These are phyloP conservation scores for Fusarium pilosicola DNA, from an alignment of 2,329 filamentous ascomycete species.

Conservation along the genomic window DNA sequence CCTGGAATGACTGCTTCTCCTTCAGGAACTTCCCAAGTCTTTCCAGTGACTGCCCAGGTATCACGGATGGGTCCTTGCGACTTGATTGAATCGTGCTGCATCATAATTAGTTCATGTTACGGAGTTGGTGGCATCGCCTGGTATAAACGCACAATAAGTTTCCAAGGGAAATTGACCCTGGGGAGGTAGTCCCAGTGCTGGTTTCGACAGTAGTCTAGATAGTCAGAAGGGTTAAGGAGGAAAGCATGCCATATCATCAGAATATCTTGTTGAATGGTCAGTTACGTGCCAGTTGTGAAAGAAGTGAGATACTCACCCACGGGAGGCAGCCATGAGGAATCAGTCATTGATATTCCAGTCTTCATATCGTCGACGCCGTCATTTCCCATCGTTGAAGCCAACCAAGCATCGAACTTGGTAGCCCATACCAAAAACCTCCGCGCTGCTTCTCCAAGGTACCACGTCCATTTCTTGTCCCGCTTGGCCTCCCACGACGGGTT, in stretches of 20 bases:
- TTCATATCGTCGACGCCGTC: neutral
- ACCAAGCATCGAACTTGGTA: neutral
- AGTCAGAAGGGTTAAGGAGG: constrained; percentile 31
- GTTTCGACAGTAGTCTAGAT: constrained; percentile 9
- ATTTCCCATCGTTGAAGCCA: neutral
- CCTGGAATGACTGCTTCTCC: neutral
- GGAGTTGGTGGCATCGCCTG: neutral
- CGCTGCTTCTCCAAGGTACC: constrained; percentile 38
- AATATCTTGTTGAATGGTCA: constrained; percentile 14
- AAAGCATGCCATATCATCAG: constrained; percentile 39
- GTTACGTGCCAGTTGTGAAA: rapidly evolving
- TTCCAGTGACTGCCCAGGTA: constrained; percentile 10
- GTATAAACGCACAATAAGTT: constrained; percentile 12
- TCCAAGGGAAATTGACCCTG: constrained; percentile 29
- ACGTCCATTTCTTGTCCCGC: constrained; percentile 31
- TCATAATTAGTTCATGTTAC: neutral
- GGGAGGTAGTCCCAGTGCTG: neutral
- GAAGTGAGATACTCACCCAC: constrained; percentile 13
- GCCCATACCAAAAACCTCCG: constrained; percentile 39
- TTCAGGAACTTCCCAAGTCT: constrained; percentile 1
- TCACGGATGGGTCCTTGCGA: constrained; percentile 24
- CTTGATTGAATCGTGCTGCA: constrained; percentile 26
- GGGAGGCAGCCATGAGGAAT: constrained; percentile 20
- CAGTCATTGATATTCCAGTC: neutral
- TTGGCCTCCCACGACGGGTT: constrained; percentile 12